Evolutionary conservation across 805 yeast species (phyloP).

Genomic region (Schizosaccharomyces cryophilus): DNA sequence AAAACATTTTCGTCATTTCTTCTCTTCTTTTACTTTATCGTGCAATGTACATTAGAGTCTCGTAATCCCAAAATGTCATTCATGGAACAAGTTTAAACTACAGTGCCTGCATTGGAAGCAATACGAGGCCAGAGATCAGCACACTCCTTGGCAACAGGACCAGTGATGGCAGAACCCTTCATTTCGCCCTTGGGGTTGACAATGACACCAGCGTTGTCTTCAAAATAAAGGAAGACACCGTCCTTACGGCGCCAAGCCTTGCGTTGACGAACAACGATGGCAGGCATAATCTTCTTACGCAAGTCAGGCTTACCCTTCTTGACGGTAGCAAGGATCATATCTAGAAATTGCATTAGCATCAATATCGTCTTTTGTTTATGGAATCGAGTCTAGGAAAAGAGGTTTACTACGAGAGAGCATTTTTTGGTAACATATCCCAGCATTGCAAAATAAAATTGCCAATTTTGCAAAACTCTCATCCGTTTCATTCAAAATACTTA

Average conservation of each 20-base stretch:
- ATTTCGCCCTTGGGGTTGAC: slow-evolving; percentile 99
- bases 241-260: slow-evolving; percentile 99
- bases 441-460: too few species aligned
- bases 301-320: slow-evolving; percentile 99
- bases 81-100: slow-evolving; percentile 36
- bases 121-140: slow-evolving; percentile 99
- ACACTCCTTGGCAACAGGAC: slow-evolving; percentile 99
- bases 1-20: too few species aligned
- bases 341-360: not conserved
- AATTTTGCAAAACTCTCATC: too few species aligned
- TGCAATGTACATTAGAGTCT: too few species aligned
- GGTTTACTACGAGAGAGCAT: not conserved
- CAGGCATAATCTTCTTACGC: slow-evolving; percentile 99
- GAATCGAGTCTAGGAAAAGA: not conserved
- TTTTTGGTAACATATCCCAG: too few species aligned
- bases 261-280: slow-evolving; percentile 95
- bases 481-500: slow-evolving; percentile 21
- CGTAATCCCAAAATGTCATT: too few species aligned
- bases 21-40: too few species aligned
- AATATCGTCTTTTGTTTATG: not conserved
- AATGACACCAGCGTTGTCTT: slow-evolving; percentile 99
- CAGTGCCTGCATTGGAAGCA: slow-evolving; percentile 99
- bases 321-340: slow-evolving; percentile 52
- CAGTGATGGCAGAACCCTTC: slow-evolving; percentile 99
- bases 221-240: slow-evolving; percentile 97